Base-by-base conservation (phyloP, 2,329 filamentous ascomycete species). In the Mycosphaerella sp. region DNA sequence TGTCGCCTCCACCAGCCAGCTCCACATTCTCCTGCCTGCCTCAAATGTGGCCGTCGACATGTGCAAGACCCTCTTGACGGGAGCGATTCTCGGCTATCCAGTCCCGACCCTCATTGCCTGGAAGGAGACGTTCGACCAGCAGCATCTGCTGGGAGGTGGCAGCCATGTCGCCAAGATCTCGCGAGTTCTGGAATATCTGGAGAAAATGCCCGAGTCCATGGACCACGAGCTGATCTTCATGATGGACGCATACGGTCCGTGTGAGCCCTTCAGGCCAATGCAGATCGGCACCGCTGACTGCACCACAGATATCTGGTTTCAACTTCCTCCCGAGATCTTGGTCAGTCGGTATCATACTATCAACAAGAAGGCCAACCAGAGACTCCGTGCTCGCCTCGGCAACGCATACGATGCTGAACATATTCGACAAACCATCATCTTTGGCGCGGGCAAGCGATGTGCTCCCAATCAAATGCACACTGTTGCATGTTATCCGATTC, bases 391-490 rank as follows among this genome's bases (percentile, higher is more conserved):
- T 17, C 45, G 57, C 14, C 47, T 66, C 1, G 63, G 61, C 0
- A 61, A 41, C 74, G 73, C 60, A 74, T 78, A 60, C 72, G 38
- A 56, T 8, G 45, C 38, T 3, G 51, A 64, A 26, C 72, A 4
- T 10, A 54, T 60, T 26, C 43, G 46, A 7, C 77, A 81, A 59
- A 76, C 73, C 1, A 76, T 83, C 9, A 61, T 83, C 1, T 83
- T 82, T 58, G 77, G 73, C 3, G 79, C 80, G 2, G 73, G 75
- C 49, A 82, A 83, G 65, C 63, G 70, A 32, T 83, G 80, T 57
- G 72, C 73, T 53, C 72, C 72, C 1, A 71, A 72, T 41, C 55
- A 70, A 10, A 52, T 64, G 3, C 66, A 70, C 1, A 75, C 79
- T 40, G 66, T 74, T 39, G 75, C 75, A 9, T 83, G 81, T 61